phyloP scores from a whole-genome alignment of 1,139 yeast genomes.

The Pneumocystis murina region DNA sequence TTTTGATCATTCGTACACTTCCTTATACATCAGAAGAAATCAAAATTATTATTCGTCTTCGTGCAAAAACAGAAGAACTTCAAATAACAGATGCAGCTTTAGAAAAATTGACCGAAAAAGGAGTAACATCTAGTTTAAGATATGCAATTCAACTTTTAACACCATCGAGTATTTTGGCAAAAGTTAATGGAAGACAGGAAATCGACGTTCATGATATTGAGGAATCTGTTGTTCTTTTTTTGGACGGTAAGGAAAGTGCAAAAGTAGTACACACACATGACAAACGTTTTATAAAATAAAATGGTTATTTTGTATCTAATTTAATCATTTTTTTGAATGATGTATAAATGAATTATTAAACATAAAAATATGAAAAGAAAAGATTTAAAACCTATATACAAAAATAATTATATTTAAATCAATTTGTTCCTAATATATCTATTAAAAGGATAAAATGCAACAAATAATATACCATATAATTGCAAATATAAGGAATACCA shows the following conservation, averaged over 20 bases:
- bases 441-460: neutral
- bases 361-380: neutral
- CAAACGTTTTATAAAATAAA: conserved; percentile 6
- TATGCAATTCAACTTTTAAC: conserved; percentile 82
- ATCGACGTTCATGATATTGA: conserved; percentile 60
- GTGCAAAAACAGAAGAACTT: conserved; percentile 63
- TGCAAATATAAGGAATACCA: conserved; percentile 65
- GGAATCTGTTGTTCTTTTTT: conserved; percentile 70
- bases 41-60: conserved; percentile 60
- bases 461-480: conserved; percentile 72
- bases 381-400: neutral
- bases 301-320: neutral
- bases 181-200: conserved; percentile 56
- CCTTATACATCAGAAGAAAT: conserved; percentile 79
- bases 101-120: conserved; percentile 54
- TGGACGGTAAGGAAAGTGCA: conserved; percentile 81
- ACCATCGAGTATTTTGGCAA: conserved; percentile 76
- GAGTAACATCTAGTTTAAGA: conserved; percentile 64
- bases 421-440: neutral
- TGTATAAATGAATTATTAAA: neutral
- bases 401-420: neutral
- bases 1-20: conserved; percentile 78
- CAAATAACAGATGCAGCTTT: conserved; percentile 53
- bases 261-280: conserved; percentile 42
- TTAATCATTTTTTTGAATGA: neutral